Conservation (phyloP, 106 monocot genomes). For the Allium sativum region DNA sequence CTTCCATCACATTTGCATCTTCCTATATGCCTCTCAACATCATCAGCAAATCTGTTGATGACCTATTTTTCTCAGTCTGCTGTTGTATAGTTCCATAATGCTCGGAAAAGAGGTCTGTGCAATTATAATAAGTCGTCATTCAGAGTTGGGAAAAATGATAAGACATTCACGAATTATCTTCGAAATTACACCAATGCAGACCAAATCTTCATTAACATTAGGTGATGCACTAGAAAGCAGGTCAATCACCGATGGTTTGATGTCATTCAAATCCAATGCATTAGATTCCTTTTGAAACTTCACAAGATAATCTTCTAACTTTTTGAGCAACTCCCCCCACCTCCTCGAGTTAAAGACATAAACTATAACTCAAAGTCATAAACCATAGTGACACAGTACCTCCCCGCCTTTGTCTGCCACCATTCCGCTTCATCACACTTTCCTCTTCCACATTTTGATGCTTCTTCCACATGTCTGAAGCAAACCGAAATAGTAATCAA, state of each 20-base stretch:
- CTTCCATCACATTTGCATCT: constrained; percentile 66
- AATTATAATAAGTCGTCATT: constrained; percentile 67
- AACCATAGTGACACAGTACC: no score
- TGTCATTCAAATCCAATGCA: constrained; percentile 9
- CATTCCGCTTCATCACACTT: no score
- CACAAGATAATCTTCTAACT: constrained; percentile 57
- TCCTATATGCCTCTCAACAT: constrained; percentile 44
- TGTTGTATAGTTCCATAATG: constrained; percentile 46
- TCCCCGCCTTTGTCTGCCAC: no score
- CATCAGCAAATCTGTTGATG: constrained; percentile 48
- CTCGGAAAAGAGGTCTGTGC: constrained; percentile 71
- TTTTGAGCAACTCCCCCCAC: constrained; percentile 64
- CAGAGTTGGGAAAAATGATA: constrained; percentile 96
- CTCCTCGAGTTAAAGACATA: no score
- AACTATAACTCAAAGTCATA: no score
- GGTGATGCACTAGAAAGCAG: constrained; percentile 8
- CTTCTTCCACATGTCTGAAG: no score
- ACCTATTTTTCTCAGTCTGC: constrained; percentile 36
- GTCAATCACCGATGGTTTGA: constrained; percentile 1
- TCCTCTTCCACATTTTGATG: no score
- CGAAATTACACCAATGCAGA: constrained; percentile 64
- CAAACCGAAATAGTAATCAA: no score
- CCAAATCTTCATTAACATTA: constrained; percentile 7
- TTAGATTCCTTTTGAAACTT: constrained; percentile 39
- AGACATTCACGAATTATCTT: constrained; percentile 76